phyloP scores from a whole-genome alignment of 129 eudicot species.

The Calendula officinalis region DNA sequence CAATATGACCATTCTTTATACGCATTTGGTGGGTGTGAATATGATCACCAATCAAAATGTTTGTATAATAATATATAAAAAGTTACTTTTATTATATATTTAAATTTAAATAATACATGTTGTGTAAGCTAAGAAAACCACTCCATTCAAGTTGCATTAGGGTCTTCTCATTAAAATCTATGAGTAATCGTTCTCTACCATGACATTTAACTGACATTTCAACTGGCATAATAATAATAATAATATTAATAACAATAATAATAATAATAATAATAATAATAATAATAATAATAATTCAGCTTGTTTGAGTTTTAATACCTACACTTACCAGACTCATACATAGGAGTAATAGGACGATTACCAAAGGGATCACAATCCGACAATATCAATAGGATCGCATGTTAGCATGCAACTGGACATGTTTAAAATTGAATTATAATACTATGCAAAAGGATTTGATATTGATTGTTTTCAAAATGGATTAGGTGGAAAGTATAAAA shows the following conservation, averaged over 20 bases:
- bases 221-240: too few relatives aligned
- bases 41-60: constrained; percentile 24
- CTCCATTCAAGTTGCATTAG: constrained; percentile 30
- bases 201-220: too few relatives aligned
- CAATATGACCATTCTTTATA: not conserved
- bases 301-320: too few relatives aligned
- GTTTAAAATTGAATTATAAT: not conserved
- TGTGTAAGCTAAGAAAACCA: constrained; percentile 27
- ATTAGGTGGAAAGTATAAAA: constrained; percentile 5
- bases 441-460: not conserved
- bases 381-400: constrained; percentile 1
- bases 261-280: too few relatives aligned
- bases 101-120: constrained; percentile 2
- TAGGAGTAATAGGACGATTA: not conserved
- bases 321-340: not conserved
- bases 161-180: not conserved
- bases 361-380: not conserved
- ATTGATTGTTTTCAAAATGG: not conserved
- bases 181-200: too few relatives aligned
- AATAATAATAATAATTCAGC: too few relatives aligned
- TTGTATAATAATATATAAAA: not conserved
- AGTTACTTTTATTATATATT: not conserved
- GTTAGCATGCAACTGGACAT: constrained; percentile 8
- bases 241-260: too few relatives aligned
- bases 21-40: constrained; percentile 26